phyloP scores from a whole-genome alignment of 2,329 filamentous ascomycete genomes.

The Neurospora sp. region DNA sequence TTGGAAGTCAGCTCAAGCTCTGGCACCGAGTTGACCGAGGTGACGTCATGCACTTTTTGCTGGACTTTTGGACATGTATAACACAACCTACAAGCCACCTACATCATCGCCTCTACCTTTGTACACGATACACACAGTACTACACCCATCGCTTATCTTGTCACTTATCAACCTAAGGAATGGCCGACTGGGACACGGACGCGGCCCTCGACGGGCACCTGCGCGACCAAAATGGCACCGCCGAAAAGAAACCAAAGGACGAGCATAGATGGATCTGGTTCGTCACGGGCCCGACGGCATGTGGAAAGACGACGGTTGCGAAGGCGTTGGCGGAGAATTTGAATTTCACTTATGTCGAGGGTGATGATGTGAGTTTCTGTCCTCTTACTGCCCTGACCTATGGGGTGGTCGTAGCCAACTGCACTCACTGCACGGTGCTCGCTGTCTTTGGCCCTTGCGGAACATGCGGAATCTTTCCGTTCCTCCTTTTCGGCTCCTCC shows the following conservation, averaged over 20 bases:
- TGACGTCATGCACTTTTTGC: background rate
- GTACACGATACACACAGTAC: background rate
- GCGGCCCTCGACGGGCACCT: background rate
- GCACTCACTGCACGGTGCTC: background rate
- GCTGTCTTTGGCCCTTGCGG: too few species aligned
- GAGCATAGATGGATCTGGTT: conserved; percentile 43
- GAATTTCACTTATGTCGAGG: conserved; percentile 46
- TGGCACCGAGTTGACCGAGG: background rate
- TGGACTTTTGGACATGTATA: background rate
- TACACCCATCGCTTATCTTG: background rate
- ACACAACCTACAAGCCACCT: background rate
- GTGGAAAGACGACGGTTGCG: conserved; percentile 52
- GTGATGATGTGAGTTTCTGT: conserved; percentile 45
- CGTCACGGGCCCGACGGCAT: conserved; percentile 51
- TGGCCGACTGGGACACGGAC: background rate
- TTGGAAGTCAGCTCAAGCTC: too few species aligned
- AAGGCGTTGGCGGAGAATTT: conserved; percentile 39
- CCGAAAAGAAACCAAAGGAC: background rate
- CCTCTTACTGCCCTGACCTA: background rate
- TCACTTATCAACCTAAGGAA: background rate
- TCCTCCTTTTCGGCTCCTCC: background rate
- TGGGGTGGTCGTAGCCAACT: background rate
- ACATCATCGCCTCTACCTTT: background rate
- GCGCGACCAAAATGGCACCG: background rate
- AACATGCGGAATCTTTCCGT: background rate